These are phyloP conservation scores for Tulasnella sp. DNA, from an alignment of 768 basidiomycete genomes.

Conservation along the genomic window DNA sequence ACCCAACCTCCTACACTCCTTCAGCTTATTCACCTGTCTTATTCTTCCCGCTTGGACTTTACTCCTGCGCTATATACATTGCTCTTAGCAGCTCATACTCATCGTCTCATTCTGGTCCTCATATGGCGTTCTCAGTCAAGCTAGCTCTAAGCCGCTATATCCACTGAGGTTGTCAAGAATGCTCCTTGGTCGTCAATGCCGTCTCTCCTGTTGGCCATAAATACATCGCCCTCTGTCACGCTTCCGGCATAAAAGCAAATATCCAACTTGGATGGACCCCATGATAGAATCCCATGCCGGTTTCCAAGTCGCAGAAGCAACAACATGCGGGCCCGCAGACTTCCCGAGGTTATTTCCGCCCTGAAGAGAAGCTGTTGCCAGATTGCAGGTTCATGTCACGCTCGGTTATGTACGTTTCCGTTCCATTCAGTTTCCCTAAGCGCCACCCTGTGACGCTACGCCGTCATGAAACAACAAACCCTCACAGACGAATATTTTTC, in stretches of 20 bases:
- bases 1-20: background rate
- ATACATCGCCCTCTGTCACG: too few species aligned
- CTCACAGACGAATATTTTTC: background rate
- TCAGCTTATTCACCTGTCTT: background rate
- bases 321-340: background rate
- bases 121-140: too few species aligned
- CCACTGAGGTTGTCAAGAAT: too few species aligned
- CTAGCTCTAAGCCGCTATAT: too few species aligned
- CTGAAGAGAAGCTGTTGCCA: background rate
- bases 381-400: background rate
- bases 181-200: background rate
- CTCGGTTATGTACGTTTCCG: too few species aligned
- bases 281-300: background rate
- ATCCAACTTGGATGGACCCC: too few species aligned
- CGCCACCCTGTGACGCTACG: background rate
- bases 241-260: too few species aligned
- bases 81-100: too few species aligned
- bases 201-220: too few species aligned
- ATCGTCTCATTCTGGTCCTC: too few species aligned
- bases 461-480: too few species aligned
- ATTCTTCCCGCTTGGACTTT: background rate
- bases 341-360: background rate
- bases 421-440: background rate
- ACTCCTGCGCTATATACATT: too few species aligned
- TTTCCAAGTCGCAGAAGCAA: background rate